Evolutionary conservation across 129 eudicot species (phyloP), one percentile per base, ranked within the genome.

Genomic region (Pseudognaphalium luteoalbum): DNA sequence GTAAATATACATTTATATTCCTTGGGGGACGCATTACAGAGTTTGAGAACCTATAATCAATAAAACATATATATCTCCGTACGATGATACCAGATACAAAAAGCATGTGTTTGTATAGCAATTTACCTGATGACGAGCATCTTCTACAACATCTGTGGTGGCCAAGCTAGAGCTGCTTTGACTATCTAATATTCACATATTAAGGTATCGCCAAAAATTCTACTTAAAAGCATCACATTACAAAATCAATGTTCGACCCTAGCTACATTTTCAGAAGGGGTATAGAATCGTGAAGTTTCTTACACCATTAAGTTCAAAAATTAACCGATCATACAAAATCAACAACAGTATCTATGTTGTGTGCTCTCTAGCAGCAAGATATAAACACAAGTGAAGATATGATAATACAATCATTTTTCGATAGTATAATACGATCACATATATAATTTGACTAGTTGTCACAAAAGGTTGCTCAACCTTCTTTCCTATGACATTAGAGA

Each of bases 1-100:
- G 98, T 94, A 78, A 94, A 94, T 73, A 94, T 88, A 75, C 97
- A 91, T 66, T 84, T 88, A 80, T 94, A 94, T 75, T 94, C 98
- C 84, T 83, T 80, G 2, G 96, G 90, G 4, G 97, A 91, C 12
- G 97, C 98, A 71, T 89, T 91, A 78, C 86, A 94, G 70, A 85
- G 86, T 62, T 77, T 87, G 39, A 94, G 96, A 74, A 91, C 92
- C 98, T 94, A 76, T 20, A 72, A 21, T 20, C 19, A 54, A 28
- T 15, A 29, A 28, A 11, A n/a, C n/a, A n/a, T n/a, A n/a, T n/a
- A n/a, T n/a, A n/a, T n/a, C n/a, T n/a, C 52, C 73, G 4, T 32
- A 34, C 7, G 19, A 66, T 30, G 12, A 62, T 42, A 56, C 8
- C 25, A 12, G 11, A 28, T 52, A 2, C 58, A 68, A 4, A 62